Base-by-base conservation (phyloP, 2,329 filamentous ascomycete species). In the Paracamarosporium sp. region DNA sequence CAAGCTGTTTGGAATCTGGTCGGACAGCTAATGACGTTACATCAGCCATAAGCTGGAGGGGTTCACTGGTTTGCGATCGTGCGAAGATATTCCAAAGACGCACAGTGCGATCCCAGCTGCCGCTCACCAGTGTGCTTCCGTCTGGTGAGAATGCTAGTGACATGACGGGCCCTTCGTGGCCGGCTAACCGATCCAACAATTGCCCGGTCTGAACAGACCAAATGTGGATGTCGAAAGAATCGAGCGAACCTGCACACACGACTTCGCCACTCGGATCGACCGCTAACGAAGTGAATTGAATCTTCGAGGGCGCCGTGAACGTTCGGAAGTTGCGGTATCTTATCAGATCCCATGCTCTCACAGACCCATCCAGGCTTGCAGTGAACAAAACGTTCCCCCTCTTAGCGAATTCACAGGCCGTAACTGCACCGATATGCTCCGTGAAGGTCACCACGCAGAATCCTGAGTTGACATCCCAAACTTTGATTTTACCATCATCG, bases 191-290 rank as follows among this genome's bases (percentile, higher is more conserved):
- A 74, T 99, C 95, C 5, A 99, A 86, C 17, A 99, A 83, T 76
- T 99, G 95, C 2, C 95, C 95, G 0, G 94, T 99, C 74, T 99
- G 95, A 4, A 99, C 96, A 5, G 92, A 97, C 95, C 95, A 99
- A 61, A 99, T 91, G 78, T 99, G 93, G 50, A 99, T 92, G 71
- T 98, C 94, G 65, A 97, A 98, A 4, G 93, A 97, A 75, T 99
- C 95, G 15, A 96, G 84, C 1, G 94, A 98, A 2, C 94, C 95
- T 9, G 95, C 95, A 58, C 94, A 96, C 3, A 99, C 91, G 8
- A 99, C 91, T 76, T 99, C 96, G 52, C 95, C 95, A 63, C 93
- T 97, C 0, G 95, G 93, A 66, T 99, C 96, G n/a, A 98, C 93
- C 1, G 95, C 93, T 75, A 99, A 85, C 56, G 91, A 96, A 15